A percentile compares a stretch with the other conserved stretches of the same genome.
These are phyloP conservation scores for Ophiostoma australiae DNA, from an alignment of 2,329 filamentous ascomycete genomes.

Conservation along the genomic window DNA sequence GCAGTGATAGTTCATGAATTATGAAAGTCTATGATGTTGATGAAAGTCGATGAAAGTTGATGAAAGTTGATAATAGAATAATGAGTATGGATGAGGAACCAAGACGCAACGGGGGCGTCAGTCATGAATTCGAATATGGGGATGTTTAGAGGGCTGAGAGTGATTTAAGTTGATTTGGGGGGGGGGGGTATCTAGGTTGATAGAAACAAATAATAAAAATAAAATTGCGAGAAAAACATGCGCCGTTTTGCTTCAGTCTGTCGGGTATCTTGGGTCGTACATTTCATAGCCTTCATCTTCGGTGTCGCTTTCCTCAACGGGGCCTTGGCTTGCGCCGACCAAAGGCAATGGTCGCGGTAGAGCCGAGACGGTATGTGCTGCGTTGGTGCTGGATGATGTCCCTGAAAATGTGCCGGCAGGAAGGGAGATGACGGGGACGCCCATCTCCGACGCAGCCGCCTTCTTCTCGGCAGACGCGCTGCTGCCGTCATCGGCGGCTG, in stretches of 20 bases:
- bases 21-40: background rate
- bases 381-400: background rate
- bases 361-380: background rate
- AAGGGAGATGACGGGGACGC: background rate
- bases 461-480: slow-evolving; percentile 28
- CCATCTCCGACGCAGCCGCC: background rate
- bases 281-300: slow-evolving; percentile 68
- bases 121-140: too few relatives aligned
- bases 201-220: background rate
- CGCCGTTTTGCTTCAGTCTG: slow-evolving; percentile 44
- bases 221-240: background rate
- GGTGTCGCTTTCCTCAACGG: slow-evolving; percentile 51
- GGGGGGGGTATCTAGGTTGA: background rate
- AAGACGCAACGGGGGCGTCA: background rate
- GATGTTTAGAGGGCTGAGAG: background rate
- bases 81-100: background rate
- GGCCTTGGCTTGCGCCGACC: background rate
- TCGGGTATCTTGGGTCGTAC: slow-evolving; percentile 58
- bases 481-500: slow-evolving; percentile 36
- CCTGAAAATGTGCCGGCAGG: background rate
- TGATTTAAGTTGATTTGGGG: background rate
- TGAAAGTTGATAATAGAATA: background rate
- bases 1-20: background rate
- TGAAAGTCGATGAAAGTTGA: background rate
- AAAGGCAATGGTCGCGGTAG: slow-evolving; percentile 1